These are phyloP conservation scores for Trametes coccinea DNA, from an alignment of 768 basidiomycete genomes.

Conservation along the genomic window DNA sequence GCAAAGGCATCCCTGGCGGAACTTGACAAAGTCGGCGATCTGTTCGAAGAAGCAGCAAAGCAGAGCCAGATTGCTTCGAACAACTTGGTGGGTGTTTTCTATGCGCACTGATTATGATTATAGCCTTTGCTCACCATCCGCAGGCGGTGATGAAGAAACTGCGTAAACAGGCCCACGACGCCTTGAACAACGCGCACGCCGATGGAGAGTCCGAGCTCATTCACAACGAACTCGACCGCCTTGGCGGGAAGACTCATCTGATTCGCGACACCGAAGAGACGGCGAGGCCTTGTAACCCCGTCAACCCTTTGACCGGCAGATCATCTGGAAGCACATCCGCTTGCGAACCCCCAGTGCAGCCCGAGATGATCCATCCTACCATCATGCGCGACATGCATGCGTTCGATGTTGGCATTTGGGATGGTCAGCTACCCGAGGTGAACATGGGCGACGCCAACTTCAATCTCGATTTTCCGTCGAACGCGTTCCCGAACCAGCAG, in stretches of 20 bases:
- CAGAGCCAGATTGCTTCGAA: conserved; percentile 29
- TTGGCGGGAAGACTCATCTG: conserved; percentile 35
- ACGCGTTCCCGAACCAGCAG: conserved; percentile 23
- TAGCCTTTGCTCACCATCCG: not conserved
- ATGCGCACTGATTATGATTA: no score
- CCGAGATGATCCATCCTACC: conserved; percentile 45
- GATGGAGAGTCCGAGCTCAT: conserved; percentile 12
- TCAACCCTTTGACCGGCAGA: not conserved
- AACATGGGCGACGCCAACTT: conserved; percentile 6
- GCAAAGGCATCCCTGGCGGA: conserved; percentile 38
- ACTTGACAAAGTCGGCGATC: conserved; percentile 34
- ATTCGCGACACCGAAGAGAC: conserved; percentile 14
- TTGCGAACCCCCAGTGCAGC: conserved; percentile 15
- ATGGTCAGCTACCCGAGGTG: conserved; percentile 2
- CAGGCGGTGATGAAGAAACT: conserved; percentile 35
- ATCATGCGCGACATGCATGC: conserved; percentile 56
- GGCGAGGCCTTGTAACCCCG: not conserved
- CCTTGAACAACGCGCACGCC: conserved; percentile 24
- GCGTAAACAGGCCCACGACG: conserved; percentile 33
- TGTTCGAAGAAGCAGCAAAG: conserved; percentile 33
- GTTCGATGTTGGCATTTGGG: conserved; percentile 37
- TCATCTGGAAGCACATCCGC: not conserved
- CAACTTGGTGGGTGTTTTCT: conserved; percentile 28
- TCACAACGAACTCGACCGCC: conserved; percentile 34
- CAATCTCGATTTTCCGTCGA: conserved; percentile 33